Evolutionary conservation across 768 basidiomycete genomes (phyloP), one percentile per base, ranked within the genome.

Genomic region (Amanita fuliginea): DNA sequence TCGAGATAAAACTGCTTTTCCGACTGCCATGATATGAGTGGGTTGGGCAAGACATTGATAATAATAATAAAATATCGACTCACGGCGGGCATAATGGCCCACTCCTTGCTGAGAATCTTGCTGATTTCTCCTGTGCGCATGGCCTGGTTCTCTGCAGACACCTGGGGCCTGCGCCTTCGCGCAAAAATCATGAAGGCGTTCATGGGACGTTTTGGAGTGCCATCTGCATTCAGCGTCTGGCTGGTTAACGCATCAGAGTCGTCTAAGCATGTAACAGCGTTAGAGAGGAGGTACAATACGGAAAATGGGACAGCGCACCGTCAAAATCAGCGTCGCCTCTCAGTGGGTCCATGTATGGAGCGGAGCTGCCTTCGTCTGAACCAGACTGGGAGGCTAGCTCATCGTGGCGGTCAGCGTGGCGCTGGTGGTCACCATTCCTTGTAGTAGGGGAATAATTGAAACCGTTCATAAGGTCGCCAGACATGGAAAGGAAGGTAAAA

Each of bases 151-250:
- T 85, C 84, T n/a, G 85, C 79, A 6, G 85, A 80, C 30, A 92
- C 86, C 63, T 92, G 85, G 14, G 88, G 88, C 37, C 88, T 71
- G 51, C 88, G 75, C 46, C 82, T 75, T 19, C 88, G 78, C 53
- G 89, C 88, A 58, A 90, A 92, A 52, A 92, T 91, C 88, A 92
- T 91, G 70, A 92, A 92, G 18, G 88, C 88, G 63, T 92, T 92
- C 88, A 92, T 91, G 30, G 88, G 88, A 10, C 88, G 80, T 62
- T 90, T 90, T 21, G 88, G 88, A 42, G 87, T 90, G 22, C 88
- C 88, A 57, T 92, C 88, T 1, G 85, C 73, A 62, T 92, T 92
- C 51, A 91, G 74, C 11, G 85, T 81, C 64, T 91, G 88, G 3
- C 77, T 78, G 16, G 81, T 90, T 61, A 89, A 64, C 2, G 81